Conservation (phyloP, 768 basidiomycete species). For the Trametes meyenii region DNA sequence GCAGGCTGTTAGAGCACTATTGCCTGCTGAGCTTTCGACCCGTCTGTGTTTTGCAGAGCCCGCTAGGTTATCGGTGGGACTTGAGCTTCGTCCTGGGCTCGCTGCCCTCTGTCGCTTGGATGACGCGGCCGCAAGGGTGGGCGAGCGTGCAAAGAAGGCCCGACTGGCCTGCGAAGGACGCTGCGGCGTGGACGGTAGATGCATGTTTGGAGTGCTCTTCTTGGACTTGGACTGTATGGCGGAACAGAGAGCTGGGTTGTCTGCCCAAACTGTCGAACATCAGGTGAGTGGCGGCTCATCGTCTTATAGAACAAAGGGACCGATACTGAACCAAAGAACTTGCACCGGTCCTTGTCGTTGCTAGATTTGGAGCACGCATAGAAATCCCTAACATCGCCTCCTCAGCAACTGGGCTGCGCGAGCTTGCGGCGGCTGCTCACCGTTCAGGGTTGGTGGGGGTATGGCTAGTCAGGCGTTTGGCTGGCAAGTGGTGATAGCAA, state of each 20-base stretch:
- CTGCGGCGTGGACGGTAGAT: not conserved
- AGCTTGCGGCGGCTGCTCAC: constrained; percentile 30
- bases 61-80: not conserved
- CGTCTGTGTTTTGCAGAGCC: constrained; percentile 4
- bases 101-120: constrained; percentile 10
- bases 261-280: constrained; percentile 35
- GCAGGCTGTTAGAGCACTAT: not conserved
- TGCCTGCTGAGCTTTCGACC: not conserved
- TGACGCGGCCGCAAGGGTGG: constrained; percentile 4
- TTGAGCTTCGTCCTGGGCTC: not conserved
- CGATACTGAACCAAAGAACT: constrained; percentile 41
- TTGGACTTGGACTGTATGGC: not conserved
- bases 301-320: constrained; percentile 6
- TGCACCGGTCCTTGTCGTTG: constrained; percentile 33
- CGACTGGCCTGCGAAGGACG: constrained; percentile 14
- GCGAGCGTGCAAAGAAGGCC: constrained; percentile 13
- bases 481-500: constrained; percentile 32
- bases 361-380: constrained; percentile 40
- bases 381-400: constrained; percentile 33
- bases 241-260: constrained; percentile 24
- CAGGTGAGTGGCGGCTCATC: not conserved
- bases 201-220: not conserved
- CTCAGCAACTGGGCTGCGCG: not conserved
- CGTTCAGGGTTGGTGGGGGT: constrained; percentile 38
- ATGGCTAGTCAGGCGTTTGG: constrained; percentile 32